Evolutionary conservation across 768 basidiomycete genomes (phyloP).

Genomic region (Hebeloma cylindrosporum): DNA sequence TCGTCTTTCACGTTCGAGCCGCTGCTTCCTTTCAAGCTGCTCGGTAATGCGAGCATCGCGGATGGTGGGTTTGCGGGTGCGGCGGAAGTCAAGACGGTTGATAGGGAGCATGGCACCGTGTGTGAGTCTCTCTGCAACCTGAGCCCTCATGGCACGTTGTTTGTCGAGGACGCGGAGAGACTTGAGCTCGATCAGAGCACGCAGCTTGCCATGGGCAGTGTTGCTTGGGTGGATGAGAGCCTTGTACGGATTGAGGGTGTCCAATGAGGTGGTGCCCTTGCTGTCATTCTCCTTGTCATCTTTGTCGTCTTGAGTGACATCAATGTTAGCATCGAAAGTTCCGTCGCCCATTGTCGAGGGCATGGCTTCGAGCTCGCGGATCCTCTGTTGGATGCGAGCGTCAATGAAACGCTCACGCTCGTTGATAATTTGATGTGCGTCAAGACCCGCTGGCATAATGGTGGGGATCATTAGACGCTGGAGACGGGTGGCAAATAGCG

Average conservation of each 20-base stretch:
- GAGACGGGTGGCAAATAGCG: conserved; percentile 66
- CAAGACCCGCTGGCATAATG: conserved; percentile 87
- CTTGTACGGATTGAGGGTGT: conserved; percentile 30
- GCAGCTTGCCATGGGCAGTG: conserved; percentile 78
- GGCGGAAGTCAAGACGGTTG: conserved; percentile 90
- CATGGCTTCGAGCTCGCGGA: conserved; percentile 79
- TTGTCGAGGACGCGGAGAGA: conserved; percentile 85
- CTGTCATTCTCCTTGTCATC: conserved; percentile 44
- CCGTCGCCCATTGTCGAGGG: conserved; percentile 82
- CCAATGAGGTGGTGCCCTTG: conserved; percentile 22
- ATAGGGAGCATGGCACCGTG: conserved; percentile 88
- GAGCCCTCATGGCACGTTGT: conserved; percentile 83
- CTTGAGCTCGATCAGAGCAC: conserved; percentile 92
- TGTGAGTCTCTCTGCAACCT: conserved; percentile 82
- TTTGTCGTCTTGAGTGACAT: conserved; percentile 38
- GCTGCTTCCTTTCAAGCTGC: conserved; percentile 86
- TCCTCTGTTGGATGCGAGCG: conserved; percentile 83
- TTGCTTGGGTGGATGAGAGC: conserved; percentile 55
- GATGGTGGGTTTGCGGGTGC: conserved; percentile 79
- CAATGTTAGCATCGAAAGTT: conserved; percentile 50
- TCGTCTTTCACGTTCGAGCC: conserved; percentile 86
- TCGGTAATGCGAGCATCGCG: conserved; percentile 91
- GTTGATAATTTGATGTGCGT: conserved; percentile 86
- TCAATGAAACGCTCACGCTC: conserved; percentile 93
- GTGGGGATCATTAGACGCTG: conserved; percentile 85